Conservation (phyloP, 768 basidiomycete species). For the Lyophyllum atratum region DNA sequence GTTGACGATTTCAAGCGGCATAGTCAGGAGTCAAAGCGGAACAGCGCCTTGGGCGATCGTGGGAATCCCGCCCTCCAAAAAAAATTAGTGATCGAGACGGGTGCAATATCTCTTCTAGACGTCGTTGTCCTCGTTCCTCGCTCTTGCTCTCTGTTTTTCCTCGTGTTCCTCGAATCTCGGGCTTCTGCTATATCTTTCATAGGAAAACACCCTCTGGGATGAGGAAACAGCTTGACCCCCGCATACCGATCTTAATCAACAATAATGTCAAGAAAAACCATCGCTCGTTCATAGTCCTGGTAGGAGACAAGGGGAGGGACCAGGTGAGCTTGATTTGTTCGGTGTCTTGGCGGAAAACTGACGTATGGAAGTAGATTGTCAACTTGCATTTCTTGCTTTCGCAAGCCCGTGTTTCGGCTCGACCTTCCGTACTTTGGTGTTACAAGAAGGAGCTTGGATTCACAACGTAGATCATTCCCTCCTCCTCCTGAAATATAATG, state of each 20-base stretch:
- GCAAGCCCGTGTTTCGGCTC: conserved; percentile 84
- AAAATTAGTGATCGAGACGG: not conserved
- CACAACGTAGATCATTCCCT: conserved; percentile 66
- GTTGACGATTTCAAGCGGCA: too few species aligned
- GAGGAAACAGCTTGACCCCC: conserved; percentile 89
- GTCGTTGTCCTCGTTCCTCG: not conserved
- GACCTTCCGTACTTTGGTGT: conserved; percentile 95
- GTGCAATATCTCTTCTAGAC: not conserved
- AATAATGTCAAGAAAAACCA: conserved; percentile 95
- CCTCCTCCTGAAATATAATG: conserved; percentile 2
- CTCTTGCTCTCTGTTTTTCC: not conserved
- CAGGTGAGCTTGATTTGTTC: conserved; percentile 55
- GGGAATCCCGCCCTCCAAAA: not conserved
- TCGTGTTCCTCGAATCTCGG: not conserved
- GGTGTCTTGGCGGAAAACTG: not conserved
- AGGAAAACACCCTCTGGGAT: conserved; percentile 35
- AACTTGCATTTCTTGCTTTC: conserved; percentile 95
- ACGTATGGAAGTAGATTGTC: conserved; percentile 59
- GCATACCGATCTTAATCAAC: conserved; percentile 88
- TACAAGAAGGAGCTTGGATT: conserved; percentile 99
- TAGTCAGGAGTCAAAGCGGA: too few species aligned
- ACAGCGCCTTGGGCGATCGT: not conserved
- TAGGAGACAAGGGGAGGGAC: conserved; percentile 91
- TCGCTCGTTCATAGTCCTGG: conserved; percentile 93
- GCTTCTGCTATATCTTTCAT: not conserved